Conservation (phyloP, 129 eudicot genomes). For the Centaurea solstitialis region DNA sequence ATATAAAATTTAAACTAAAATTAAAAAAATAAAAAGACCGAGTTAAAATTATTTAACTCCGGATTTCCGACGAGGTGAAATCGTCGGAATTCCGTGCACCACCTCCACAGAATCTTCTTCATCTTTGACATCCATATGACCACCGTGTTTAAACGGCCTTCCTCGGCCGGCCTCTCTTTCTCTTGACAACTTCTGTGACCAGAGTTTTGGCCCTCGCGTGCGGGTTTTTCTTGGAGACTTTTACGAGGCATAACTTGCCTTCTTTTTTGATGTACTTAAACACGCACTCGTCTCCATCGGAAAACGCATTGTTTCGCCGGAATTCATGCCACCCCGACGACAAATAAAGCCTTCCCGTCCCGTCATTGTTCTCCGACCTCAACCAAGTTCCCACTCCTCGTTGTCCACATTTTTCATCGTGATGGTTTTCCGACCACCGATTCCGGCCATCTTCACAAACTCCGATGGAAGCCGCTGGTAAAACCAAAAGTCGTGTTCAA, state of each 20-base stretch:
- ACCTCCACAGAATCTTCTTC: too few relatives aligned
- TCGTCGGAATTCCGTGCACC: too few relatives aligned
- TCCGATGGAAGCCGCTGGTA: constrained; percentile 16
- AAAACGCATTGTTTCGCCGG: constrained; percentile 10
- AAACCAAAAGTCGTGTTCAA: background rate
- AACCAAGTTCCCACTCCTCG: background rate
- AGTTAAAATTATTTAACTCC: too few relatives aligned
- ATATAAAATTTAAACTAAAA: background rate
- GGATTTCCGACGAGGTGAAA: too few relatives aligned
- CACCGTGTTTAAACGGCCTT: too few relatives aligned
- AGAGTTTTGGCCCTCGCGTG: background rate
- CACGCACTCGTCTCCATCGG: constrained; percentile 24
- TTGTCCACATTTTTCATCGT: constrained; percentile 19
- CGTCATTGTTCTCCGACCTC: background rate
- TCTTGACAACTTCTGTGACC: too few relatives aligned
- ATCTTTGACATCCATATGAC: background rate
- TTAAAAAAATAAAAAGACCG: too few relatives aligned
- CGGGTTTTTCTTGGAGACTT: constrained; percentile 9
- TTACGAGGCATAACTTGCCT: constrained; percentile 22
- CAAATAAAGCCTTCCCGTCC: background rate
- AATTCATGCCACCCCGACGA: constrained; percentile 12
- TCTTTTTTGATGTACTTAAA: constrained; percentile 24
- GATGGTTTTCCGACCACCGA: background rate
- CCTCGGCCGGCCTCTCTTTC: too few relatives aligned
- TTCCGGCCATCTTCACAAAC: constrained; percentile 20